Evolutionary conservation across 352 stramenopile genomes (phyloP).

Genomic region (Peronospora belbahrii): DNA sequence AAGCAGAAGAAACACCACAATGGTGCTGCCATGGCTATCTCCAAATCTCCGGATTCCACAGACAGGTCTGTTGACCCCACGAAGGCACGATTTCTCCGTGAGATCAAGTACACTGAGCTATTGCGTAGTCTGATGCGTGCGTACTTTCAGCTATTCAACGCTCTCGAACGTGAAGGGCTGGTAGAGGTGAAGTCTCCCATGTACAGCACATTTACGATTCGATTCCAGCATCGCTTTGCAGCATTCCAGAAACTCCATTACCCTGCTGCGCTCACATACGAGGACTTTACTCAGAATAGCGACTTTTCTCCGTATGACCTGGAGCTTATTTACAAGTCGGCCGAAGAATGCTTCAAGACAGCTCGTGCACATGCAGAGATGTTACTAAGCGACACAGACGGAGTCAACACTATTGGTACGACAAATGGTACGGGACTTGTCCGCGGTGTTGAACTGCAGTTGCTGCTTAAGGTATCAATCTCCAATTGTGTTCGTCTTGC

Average conservation of each 20-base stretch:
- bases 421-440: conserved; percentile 14
- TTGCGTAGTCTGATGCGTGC: conserved; percentile 64
- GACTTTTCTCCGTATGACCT: conserved; percentile 70
- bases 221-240: conserved; percentile 74
- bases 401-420: conserved; percentile 13
- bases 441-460: conserved; percentile 41
- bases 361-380: conserved; percentile 46
- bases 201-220: conserved; percentile 59
- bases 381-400: conserved; percentile 34
- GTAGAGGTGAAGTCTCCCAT: conserved; percentile 34
- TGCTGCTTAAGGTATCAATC: conserved; percentile 52
- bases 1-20: conserved; percentile 40
- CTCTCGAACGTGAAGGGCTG: conserved; percentile 63
- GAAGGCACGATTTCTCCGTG: conserved; percentile 56
- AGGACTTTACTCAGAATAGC: conserved; percentile 70
- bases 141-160: conserved; percentile 73
- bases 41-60: neutral
- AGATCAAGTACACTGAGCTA: conserved; percentile 78
- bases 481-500: conserved; percentile 55
- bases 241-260: conserved; percentile 71
- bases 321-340: conserved; percentile 76
- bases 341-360: conserved; percentile 79
- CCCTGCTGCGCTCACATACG: conserved; percentile 55
- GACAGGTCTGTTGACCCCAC: conserved; percentile 30
- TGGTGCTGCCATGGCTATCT: neutral